Evolutionary conservation across 371 early-diverging fungal species (phyloP), one percentile per base, ranked within the genome.

Genomic region (Mucor racemosus): DNA sequence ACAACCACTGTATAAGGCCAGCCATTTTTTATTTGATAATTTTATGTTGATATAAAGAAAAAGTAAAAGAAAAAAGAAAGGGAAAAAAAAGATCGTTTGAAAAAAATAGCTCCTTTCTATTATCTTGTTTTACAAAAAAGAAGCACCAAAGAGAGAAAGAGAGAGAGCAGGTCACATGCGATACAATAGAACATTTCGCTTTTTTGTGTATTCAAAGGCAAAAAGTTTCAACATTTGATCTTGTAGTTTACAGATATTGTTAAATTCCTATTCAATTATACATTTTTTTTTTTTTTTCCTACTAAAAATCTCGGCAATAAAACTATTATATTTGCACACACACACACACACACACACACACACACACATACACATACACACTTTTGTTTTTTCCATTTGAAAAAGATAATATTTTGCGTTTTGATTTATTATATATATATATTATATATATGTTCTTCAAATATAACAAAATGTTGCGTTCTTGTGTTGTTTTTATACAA

Each of bases 1-100:
- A 75, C 56, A 97, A 68, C 35, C 92, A 84, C 72, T 90, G 87
- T 66, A 92, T 68, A 64, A 92, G 74, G 56, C 88, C 80, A 44
- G 87, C 82, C 92, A 93, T 92, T 42, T 35, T 34, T 35, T 48
- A 50, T n/a, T n/a, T 8, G 26, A 26, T 11, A 61, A 41, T n/a
- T n/a, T 50, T 60, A 26, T 3, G 26, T 26, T 26, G 26, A 38
- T 65, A 72, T 38, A 58, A 14, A 55, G 13, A 40, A 50, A 53
- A 4, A 60, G 40, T 26, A 46, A 59, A n/a, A 42, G 6, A 38
- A 46, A 66, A 60, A 55, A 55, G 21, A 40, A 11, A 38, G 11
- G 4, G 11, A 38, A 15, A 58, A 58, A 58, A 21, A 65, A 58
- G 36, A 38, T 38, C 38, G 38, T 38, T n/a, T 39, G 31, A 58